Evolutionary conservation across 2,329 filamentous ascomycete species (phyloP).

Genomic region (Pseudocercospora ulei): DNA sequence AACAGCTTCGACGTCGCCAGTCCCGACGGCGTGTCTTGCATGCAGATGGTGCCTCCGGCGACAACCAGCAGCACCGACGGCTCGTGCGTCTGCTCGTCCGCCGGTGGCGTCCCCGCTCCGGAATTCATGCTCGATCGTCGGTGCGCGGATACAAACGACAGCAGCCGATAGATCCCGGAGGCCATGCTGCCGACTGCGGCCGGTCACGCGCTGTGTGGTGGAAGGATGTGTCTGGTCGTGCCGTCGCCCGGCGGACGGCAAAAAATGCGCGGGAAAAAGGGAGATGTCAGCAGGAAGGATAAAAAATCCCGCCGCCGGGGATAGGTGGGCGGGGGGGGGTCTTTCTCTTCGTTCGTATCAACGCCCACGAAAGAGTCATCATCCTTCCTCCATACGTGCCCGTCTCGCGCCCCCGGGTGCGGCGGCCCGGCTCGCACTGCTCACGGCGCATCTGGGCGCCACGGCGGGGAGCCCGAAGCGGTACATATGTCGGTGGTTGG

Average conservation of each 20-base stretch:
- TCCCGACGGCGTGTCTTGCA: constrained; percentile 71
- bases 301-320: constrained; percentile 4
- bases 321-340: neutral
- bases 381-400: constrained; percentile 13
- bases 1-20: constrained; percentile 66
- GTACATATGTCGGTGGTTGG: too few species aligned
- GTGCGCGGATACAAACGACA: constrained; percentile 24
- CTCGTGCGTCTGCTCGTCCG: constrained; percentile 16
- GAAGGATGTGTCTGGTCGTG: neutral
- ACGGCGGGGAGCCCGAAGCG: too few species aligned
- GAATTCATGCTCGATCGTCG: constrained; percentile 14
- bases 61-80: constrained; percentile 68
- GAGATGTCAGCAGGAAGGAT: neutral
- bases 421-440: constrained; percentile 2
- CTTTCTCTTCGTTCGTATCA: constrained; percentile 14
- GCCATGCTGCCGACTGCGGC: constrained; percentile 13
- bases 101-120: constrained; percentile 4
- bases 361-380: constrained; percentile 17
- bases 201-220: neutral
- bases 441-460: too few species aligned
- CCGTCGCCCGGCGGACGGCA: neutral
- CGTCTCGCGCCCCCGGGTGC: constrained; percentile 7
- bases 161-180: constrained; percentile 23
- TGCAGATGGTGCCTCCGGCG: constrained; percentile 82
- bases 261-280: neutral